A percentile compares a stretch with the other conserved stretches of the same genome.
phyloP scores from a whole-genome alignment of 179 eudicot genomes.

The Beta lomatogona region DNA sequence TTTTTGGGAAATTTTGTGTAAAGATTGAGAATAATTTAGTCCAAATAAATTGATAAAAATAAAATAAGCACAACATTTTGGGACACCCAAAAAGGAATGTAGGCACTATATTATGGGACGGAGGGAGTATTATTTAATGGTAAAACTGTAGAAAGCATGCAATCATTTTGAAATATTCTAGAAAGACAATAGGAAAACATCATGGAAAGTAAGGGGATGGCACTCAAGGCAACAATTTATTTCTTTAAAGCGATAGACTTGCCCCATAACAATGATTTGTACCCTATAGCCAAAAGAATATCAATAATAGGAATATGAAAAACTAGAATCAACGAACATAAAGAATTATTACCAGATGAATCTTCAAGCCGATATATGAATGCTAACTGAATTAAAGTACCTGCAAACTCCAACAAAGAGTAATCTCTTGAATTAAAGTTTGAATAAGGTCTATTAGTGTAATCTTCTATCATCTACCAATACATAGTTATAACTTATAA shows the following conservation, averaged over 20 bases:
- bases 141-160: neutral
- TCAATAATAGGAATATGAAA: neutral
- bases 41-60: no score
- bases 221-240: neutral
- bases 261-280: neutral
- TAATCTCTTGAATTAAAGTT: neutral
- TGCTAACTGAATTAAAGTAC: conserved; percentile 68
- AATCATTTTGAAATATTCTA: neutral
- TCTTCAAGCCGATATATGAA: conserved; percentile 66
- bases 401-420: conserved; percentile 39
- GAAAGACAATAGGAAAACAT: neutral
- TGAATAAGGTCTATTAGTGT: neutral
- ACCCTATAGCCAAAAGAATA: neutral
- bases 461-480: neutral
- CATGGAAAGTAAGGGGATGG: neutral
- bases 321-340: neutral
- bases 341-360: conserved; percentile 49
- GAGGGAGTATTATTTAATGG: neutral
- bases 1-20: no score
- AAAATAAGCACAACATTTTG: no score
- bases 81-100: no score
- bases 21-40: no score
- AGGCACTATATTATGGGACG: no score
- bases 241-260: neutral
- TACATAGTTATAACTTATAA: neutral